phyloP scores from a whole-genome alignment of 176 grass and related monocot genomes.

The Puccinellia tenuiflora region DNA sequence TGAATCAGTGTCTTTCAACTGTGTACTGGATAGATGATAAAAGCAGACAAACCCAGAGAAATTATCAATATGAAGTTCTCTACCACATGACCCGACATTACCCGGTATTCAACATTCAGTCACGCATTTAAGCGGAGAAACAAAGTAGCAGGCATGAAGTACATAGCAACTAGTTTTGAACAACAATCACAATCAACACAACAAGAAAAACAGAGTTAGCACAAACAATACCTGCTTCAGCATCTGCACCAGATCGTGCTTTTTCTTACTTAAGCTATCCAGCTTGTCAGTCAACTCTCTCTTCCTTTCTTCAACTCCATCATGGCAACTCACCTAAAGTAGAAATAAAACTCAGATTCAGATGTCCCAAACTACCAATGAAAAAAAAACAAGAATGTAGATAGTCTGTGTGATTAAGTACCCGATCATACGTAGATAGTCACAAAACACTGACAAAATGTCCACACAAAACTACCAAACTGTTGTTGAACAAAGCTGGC shows the following conservation, averaged over 20 bases:
- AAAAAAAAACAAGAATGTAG: not conserved
- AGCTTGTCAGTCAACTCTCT: constrained; percentile 66
- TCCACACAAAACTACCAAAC: not conserved
- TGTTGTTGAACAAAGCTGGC: not conserved
- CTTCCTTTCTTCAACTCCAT: constrained; percentile 54
- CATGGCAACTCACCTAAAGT: constrained; percentile 35
- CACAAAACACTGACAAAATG: not conserved
- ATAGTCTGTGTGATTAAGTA: not conserved
- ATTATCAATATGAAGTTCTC: not conserved
- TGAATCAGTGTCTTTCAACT: not conserved
- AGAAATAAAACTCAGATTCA: not conserved
- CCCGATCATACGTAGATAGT: not conserved
- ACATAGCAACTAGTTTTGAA: not conserved
- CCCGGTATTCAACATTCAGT: not conserved
- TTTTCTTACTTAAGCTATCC: constrained; percentile 69
- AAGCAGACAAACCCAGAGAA: not conserved
- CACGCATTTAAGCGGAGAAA: not conserved
- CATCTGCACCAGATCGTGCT: constrained; percentile 98
- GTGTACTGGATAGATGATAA: not conserved
- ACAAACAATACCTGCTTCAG: constrained; percentile 79
- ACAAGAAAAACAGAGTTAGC: not conserved
- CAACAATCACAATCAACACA: not conserved
- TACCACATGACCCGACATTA: not conserved
- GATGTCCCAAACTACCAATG: not conserved
- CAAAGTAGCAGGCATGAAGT: not conserved